Base-by-base conservation (phyloP, 2,329 filamentous ascomycete genomes). In the Fusarium graminum region DNA sequence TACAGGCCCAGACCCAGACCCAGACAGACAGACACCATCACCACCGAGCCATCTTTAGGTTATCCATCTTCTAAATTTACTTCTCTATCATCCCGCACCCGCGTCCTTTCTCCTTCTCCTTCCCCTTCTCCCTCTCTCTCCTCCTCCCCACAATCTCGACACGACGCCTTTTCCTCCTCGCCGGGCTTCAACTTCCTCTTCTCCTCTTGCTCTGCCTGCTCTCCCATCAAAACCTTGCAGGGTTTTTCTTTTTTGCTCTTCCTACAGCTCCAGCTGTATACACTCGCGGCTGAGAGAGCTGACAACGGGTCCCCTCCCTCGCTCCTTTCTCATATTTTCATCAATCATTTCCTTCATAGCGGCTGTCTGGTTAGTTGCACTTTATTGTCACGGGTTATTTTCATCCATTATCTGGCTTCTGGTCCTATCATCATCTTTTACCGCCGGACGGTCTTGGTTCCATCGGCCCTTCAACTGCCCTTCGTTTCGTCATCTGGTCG, bases 21-120 rank as follows among this genome's bases (percentile, higher is more conserved):
- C 11, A 44, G 43, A 63, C 57, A 63, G 68, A 72, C 71, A 72
- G 71, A 70, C 68, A 70, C 64, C 72, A 72, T 72, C 71, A 74
- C 69, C 66, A 73, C 67, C 32, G 38, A 50, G 47, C 38, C 41
- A 60, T 40, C 58, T 63, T 55, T 63, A 40, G 59, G 59, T 63
- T 63, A 46, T 55, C 59, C 51, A 58, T 63, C 58, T 46, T 63
- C 40, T 57, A 50, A 47, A 63, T 63, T 52, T 54, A 55, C 32
- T 32, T 53, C 34, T 34, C 26, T 19, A 25, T 52, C 34, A 30
- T 51, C 53, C 26, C 42, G 22, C 42, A 62, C 53, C 38, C 32
- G 22, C 38, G 44, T 34, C 32, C 25, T 29, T 44, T 30, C 49
- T 46, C 51, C 44, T 45, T 41, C 52, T 58, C 45, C 42, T 41